Percentiles rank a stretch among this genome's conserved stretches.
phyloP scores from a whole-genome alignment of 495 filamentous ascomycete genomes.

The Entonaema liquescens region DNA sequence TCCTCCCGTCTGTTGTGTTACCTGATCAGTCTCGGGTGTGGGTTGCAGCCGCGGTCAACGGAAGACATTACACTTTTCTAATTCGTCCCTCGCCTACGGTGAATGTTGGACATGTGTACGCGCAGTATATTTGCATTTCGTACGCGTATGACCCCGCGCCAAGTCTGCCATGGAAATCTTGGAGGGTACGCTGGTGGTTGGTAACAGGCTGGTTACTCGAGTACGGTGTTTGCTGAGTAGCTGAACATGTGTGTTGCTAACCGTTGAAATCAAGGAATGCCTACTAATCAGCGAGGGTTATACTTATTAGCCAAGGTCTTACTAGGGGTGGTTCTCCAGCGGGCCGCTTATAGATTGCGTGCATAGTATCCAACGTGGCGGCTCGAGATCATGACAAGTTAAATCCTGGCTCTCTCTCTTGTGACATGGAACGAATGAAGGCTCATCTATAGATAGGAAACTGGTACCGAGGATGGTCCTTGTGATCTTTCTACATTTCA shows the following conservation, averaged over 20 bases:
- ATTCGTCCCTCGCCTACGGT: slow-evolving; percentile 32
- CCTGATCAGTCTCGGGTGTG: slow-evolving; percentile 35
- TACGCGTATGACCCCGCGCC: slow-evolving; percentile 7
- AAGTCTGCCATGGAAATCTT: slow-evolving; percentile 18
- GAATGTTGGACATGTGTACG: slow-evolving; percentile 2
- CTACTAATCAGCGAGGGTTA: slow-evolving; percentile 15
- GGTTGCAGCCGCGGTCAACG: slow-evolving; percentile 33
- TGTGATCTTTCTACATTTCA: slow-evolving; percentile 13
- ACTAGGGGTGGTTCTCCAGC: slow-evolving; percentile 17
- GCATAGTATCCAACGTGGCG: slow-evolving; percentile 36
- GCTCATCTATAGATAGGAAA: slow-evolving; percentile 22
- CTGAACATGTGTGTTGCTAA: slow-evolving; percentile 4
- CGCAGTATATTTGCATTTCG: slow-evolving; percentile 1
- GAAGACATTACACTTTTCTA: not conserved
- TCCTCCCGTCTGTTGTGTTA: slow-evolving; percentile 32
- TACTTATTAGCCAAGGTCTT: not conserved
- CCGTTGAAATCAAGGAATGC: slow-evolving; percentile 8
- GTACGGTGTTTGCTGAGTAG: slow-evolving; percentile 9
- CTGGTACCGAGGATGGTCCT: slow-evolving; percentile 14
- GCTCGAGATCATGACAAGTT: slow-evolving; percentile 19
- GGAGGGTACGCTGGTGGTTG: not conserved
- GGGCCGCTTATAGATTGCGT: slow-evolving; percentile 33
- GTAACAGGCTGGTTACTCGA: slow-evolving; percentile 1
- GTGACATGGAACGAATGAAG: slow-evolving; percentile 24
- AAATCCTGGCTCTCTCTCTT: slow-evolving; percentile 17